These are phyloP conservation scores for Yarrowia divulgata DNA, from an alignment of 805 yeast genomes.

Conservation along the genomic window DNA sequence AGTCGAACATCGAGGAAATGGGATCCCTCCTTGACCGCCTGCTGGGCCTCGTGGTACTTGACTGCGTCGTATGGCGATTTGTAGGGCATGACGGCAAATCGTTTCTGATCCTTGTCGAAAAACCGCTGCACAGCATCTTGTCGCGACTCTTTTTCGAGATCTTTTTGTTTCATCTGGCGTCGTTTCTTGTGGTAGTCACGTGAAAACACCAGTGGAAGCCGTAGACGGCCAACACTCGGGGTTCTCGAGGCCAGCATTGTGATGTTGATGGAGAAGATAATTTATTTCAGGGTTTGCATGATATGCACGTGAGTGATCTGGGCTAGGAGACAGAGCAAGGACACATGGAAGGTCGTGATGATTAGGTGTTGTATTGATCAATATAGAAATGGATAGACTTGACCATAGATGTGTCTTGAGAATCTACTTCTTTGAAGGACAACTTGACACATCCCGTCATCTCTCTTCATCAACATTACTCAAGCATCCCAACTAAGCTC, in stretches of 20 bases:
- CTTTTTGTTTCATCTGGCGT: constrained; percentile 14
- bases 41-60: constrained; percentile 39
- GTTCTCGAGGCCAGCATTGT: constrained; percentile 21
- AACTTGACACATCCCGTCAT: too few relatives aligned
- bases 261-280: constrained; percentile 19
- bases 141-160: constrained; percentile 31
- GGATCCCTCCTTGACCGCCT: constrained; percentile 34
- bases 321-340: not conserved
- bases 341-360: too few relatives aligned
- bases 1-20: constrained; percentile 64
- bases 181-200: constrained; percentile 31
- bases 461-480: too few relatives aligned
- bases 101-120: constrained; percentile 34
- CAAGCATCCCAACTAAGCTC: too few relatives aligned
- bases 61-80: constrained; percentile 36
- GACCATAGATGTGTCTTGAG: too few relatives aligned
- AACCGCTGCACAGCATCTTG: constrained; percentile 30
- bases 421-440: too few relatives aligned
- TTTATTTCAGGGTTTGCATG: constrained; percentile 21
- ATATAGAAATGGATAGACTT: too few relatives aligned
- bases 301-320: constrained; percentile 14
- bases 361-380: too few relatives aligned
- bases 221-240: constrained; percentile 23
- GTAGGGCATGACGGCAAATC: constrained; percentile 29
- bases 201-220: constrained; percentile 31